Evolutionary conservation across 2,329 filamentous ascomycete species (phyloP), one percentile per base, ranked within the genome.

Genomic region (Sphaceloma murrayae): DNA sequence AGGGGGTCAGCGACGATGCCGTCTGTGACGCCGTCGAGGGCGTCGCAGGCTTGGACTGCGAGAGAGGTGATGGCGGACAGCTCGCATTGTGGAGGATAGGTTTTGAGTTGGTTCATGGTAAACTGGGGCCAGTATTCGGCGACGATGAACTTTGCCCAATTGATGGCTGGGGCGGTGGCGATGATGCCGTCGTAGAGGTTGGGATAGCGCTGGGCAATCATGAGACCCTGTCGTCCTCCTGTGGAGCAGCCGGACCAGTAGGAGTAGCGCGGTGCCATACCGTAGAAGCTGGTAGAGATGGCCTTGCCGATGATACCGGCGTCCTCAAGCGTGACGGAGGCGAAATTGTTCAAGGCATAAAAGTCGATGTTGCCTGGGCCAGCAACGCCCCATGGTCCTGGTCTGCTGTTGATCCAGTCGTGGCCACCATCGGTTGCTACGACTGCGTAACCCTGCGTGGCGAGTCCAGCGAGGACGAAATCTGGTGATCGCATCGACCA

Each of bases 231-330:
- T 4, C 68, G 62, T 1, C 67, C 72, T 14, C 72, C 72, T 42
- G 75, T 71, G 9, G 70, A 74, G 55, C 72, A 75, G 2, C 70
- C 72, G 49, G 72, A 65, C 51, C 69, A 75, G 58, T 74, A 74
- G 2, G 68, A 61, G 54, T 68, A 70, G 9, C 63, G 16, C 48
- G 58, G 58, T 4, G 52, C 48, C 44, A 51, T 55, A 19, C 48
- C 47, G 47, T 59, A 74, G 43, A 70, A 64, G 26, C 55, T 57
- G 47, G 55, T 54, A 13, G 66, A 62, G 31, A 73, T 44, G 2
- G 58, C 55, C 50, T 73, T 72, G 17, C 67, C 68, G 8, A 73
- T 53, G 16, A 59, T 51, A 7, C 66, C 70, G 62, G 74, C 66
- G 55, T 77, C 73, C 33, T 67, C 66, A 1, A 74, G 58, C 0